These are phyloP conservation scores for Penicillium simplicissimum DNA, from an alignment of 495 filamentous ascomycete genomes.

Conservation along the genomic window DNA sequence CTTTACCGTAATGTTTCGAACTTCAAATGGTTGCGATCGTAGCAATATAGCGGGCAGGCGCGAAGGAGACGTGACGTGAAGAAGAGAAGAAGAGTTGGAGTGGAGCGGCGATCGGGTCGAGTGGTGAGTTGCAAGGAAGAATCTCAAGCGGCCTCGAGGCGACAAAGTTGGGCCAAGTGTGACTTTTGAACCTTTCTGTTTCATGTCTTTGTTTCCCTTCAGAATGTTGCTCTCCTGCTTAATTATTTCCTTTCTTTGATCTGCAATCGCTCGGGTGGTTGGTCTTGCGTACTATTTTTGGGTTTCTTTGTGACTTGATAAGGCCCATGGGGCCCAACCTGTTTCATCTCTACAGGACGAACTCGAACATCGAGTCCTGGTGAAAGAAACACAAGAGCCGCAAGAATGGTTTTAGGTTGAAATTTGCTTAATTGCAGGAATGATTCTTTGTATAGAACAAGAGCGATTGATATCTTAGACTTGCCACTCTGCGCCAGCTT, in stretches of 20 bases:
- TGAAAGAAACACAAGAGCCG: neutral
- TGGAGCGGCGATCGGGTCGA: conserved; percentile 2
- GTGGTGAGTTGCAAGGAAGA: conserved; percentile 1
- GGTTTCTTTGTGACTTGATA: conserved; percentile 1
- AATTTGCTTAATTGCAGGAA: conserved; percentile 5
- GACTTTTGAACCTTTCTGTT: neutral
- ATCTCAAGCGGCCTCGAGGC: neutral
- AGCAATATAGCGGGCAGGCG: neutral
- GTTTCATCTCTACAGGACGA: neutral
- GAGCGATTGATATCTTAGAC: conserved; percentile 13
- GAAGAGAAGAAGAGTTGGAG: neutral
- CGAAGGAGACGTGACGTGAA: neutral
- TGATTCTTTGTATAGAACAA: conserved; percentile 13
- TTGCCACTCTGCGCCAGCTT: conserved; percentile 16
- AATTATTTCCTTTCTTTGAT: neutral
- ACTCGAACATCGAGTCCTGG: neutral
- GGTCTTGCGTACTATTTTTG: conserved; percentile 7
- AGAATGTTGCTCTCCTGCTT: neutral
- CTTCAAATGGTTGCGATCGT: neutral
- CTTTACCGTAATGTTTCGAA: neutral
- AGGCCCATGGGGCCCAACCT: neutral
- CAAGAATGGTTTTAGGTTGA: neutral
- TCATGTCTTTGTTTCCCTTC: neutral
- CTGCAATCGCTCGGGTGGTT: neutral
- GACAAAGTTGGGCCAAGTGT: neutral